A percentile compares a stretch with the other conserved stretches of the same genome.
phyloP scores from a whole-genome alignment of 2,329 filamentous ascomycete species.

The Neopestalotiopsis sp. region DNA sequence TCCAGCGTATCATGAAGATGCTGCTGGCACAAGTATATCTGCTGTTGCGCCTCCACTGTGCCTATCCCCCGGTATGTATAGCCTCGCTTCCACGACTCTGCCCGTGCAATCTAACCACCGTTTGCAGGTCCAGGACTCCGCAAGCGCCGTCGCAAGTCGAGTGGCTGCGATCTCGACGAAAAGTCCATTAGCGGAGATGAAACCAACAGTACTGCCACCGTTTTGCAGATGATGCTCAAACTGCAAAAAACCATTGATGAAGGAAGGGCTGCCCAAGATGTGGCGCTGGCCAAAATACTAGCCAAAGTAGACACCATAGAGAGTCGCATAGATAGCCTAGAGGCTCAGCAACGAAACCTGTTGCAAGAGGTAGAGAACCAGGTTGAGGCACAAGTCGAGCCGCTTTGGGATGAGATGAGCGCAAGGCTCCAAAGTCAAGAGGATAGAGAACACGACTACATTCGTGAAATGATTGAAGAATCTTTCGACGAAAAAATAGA shows the following conservation, averaged over 20 bases:
- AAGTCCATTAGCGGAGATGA: background rate
- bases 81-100: no score
- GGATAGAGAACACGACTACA: conserved; percentile 14
- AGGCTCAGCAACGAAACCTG: conserved; percentile 9
- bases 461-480: conserved; percentile 14
- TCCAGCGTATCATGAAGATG: conserved; percentile 13
- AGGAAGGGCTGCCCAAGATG: conserved; percentile 5
- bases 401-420: conserved; percentile 17
- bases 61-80: conserved; percentile 7
- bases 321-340: conserved; percentile 4
- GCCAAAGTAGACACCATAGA: conserved; percentile 15
- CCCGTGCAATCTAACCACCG: background rate
- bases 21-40: conserved; percentile 3
- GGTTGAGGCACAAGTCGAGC: conserved; percentile 9
- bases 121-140: background rate
- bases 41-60: conserved; percentile 6
- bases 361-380: background rate
- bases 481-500: conserved; percentile 5
- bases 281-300: conserved; percentile 8
- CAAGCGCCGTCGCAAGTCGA: background rate
- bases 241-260: background rate
- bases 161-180: background rate
- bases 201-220: no score
- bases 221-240: background rate
- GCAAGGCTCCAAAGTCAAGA: conserved; percentile 14